A percentile compares a stretch with the other conserved stretches of the same genome.
Evolutionary conservation across 192 early-diverging fungal genomes (phyloP).

Genomic region (Backusella liffmaniae): DNA sequence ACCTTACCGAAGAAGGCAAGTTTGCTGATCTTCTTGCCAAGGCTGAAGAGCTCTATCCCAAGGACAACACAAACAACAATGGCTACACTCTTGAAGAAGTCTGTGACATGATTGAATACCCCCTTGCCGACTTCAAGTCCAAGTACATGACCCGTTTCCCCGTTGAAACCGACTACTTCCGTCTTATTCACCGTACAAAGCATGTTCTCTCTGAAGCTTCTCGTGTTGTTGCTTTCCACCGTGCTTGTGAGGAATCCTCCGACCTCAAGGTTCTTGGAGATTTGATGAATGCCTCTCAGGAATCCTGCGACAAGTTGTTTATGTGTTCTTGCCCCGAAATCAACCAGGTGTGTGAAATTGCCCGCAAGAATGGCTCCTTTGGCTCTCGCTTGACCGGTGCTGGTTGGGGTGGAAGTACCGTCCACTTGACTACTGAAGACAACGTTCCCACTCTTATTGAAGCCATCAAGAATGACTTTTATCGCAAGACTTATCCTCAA

Average conservation of each 20-base stretch:
- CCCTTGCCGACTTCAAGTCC: slow-evolving; percentile 34
- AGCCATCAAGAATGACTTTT: slow-evolving; percentile 65
- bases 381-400: slow-evolving; percentile 92
- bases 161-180: slow-evolving; percentile 58
- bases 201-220: slow-evolving; percentile 83
- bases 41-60: slow-evolving; percentile 31
- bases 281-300: slow-evolving; percentile 90
- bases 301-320: slow-evolving; percentile 76
- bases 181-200: slow-evolving; percentile 73
- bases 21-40: slow-evolving; percentile 27
- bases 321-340: slow-evolving; percentile 84
- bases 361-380: slow-evolving; percentile 64
- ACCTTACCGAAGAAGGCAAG: slow-evolving; percentile 19
- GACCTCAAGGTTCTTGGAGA: slow-evolving; percentile 61
- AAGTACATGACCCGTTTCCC: slow-evolving; percentile 41
- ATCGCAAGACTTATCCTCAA: slow-evolving; percentile 50
- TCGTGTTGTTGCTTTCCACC: slow-evolving; percentile 74
- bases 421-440: slow-evolving; percentile 68
- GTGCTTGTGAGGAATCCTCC: slow-evolving; percentile 47
- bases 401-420: slow-evolving; percentile 90
- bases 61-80: slow-evolving; percentile 40
- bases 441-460: slow-evolving; percentile 61
- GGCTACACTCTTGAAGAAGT: slow-evolving; percentile 43
- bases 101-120: slow-evolving; percentile 33
- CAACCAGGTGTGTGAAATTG: slow-evolving; percentile 70